Base-by-base conservation (phyloP, 2,329 filamentous ascomycete species). In the Ophiostoma fasciatum region DNA sequence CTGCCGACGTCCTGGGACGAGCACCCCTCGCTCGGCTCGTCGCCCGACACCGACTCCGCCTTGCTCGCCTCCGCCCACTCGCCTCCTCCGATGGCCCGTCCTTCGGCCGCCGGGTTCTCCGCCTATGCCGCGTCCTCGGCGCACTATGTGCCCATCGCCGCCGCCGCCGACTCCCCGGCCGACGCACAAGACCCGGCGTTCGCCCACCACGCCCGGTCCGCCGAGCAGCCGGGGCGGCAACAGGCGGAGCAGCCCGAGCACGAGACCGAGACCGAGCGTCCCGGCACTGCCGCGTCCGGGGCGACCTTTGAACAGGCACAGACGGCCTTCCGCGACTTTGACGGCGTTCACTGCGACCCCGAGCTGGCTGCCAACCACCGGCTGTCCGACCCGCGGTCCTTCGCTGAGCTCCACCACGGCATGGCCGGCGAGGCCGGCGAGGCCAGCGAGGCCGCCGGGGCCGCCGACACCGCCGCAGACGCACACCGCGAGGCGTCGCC, bases 321-420 rank as follows among this genome's bases (percentile, higher is more conserved):
- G 42, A 58, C 67, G 27, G 70, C 81, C 4, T 90, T 88, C 60
- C 69, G 74, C 28, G 81, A 87, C 51, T 90, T 90, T 50, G 82
- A 90, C 51, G 82, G 82, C 26, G 77, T 79, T 12, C 81, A 88
- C 50, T 83, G 75, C 51, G 67, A 71, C 20, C 69, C 76, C 4
- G 66, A 74, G 4, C 66, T 73, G 7, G n/a, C 35, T 2, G 20
- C 15, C 29, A 42, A 17, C 39, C 44, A 26, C 44, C 44, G 31
- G 33, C 41, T 4, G 39, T 42, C 10, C 43, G 42, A 12, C 28
- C 17, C 25, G 10, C 7, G 30, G 19, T 7, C 11, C 28, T 19
- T 32, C 18, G 15, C 10, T 12, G 12, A 13, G 19, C 13, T 5
- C 33, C 21, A n/a, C 7, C 28, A 26, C 12, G 20, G 7, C n/a